These are phyloP conservation scores for Ophiostoma populinum DNA, from an alignment of 2,329 filamentous ascomycete genomes.

Conservation along the genomic window DNA sequence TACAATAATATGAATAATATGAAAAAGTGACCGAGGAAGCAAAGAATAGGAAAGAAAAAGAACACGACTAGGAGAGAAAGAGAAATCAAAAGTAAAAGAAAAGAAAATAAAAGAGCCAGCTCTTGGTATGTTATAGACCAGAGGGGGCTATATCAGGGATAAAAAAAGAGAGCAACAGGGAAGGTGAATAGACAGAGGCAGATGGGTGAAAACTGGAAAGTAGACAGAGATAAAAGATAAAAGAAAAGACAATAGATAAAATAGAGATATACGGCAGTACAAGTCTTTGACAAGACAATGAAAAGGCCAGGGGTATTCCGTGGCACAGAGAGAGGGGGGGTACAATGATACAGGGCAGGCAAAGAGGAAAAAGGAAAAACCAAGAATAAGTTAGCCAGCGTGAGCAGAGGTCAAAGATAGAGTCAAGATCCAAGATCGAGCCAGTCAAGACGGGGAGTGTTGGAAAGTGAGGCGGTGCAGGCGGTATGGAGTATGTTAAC, in stretches of 20 bases:
- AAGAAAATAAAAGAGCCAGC: slow-evolving; percentile 29
- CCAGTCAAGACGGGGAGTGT: too few relatives aligned
- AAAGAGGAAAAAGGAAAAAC: neutral
- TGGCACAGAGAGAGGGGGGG: neutral
- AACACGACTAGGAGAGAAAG: neutral
- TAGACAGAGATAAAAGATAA: neutral
- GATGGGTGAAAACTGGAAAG: neutral
- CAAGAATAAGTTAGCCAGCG: too few relatives aligned
- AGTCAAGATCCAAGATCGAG: too few relatives aligned
- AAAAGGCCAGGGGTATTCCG: neutral
- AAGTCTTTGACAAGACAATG: neutral
- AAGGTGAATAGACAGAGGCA: neutral
- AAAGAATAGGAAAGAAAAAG: slow-evolving; percentile 3
- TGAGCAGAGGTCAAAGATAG: too few relatives aligned
- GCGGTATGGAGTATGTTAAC: too few relatives aligned
- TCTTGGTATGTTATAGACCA: slow-evolving; percentile 32
- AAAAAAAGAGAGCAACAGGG: neutral
- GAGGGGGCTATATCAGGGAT: slow-evolving; percentile 14
- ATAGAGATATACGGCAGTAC: neutral
- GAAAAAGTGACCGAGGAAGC: slow-evolving; percentile 8
- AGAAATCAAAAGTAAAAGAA: slow-evolving; percentile 16
- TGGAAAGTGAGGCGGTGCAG: too few relatives aligned
- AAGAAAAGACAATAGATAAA: slow-evolving; percentile 22
- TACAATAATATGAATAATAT: slow-evolving; percentile 1
- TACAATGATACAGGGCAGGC: neutral